phyloP scores from a whole-genome alignment of 2,329 filamentous ascomycete species.

The Chaetoscypha palmicola region DNA sequence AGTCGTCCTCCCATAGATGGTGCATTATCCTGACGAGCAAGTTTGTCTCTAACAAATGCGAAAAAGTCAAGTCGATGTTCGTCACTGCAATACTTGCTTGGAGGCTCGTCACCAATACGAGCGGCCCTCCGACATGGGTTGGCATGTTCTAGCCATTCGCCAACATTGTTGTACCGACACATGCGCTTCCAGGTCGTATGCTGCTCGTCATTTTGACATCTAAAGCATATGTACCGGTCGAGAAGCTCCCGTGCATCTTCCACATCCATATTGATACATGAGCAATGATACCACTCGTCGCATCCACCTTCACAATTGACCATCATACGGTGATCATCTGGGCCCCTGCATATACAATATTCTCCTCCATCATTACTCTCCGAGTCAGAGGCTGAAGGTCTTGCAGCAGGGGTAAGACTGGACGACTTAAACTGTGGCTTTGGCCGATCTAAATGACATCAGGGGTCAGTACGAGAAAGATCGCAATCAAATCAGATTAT shows the following conservation, averaged over 20 bases:
- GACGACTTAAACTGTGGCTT: slow-evolving; percentile 12
- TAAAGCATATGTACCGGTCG: slow-evolving; percentile 29
- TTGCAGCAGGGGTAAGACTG: slow-evolving; percentile 13
- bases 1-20: slow-evolving; percentile 27
- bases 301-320: slow-evolving; percentile 30
- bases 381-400: slow-evolving; percentile 15
- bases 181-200: slow-evolving; percentile 30
- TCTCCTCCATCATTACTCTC: slow-evolving; percentile 29
- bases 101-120: slow-evolving; percentile 22
- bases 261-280: slow-evolving; percentile 26
- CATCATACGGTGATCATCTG: slow-evolving; percentile 31
- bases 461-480: not conserved
- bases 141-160: slow-evolving; percentile 5
- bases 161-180: slow-evolving; percentile 25
- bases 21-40: slow-evolving; percentile 17
- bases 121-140: slow-evolving; percentile 25
- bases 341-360: slow-evolving; percentile 30
- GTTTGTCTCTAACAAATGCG: slow-evolving; percentile 12
- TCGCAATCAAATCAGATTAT: too few relatives aligned
- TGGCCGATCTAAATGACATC: slow-evolving; percentile 1
- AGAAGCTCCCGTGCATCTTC: slow-evolving; percentile 27
- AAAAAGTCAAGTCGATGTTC: slow-evolving; percentile 23
- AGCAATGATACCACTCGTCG: slow-evolving; percentile 31
- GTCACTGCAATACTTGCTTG: slow-evolving; percentile 30
- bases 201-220: slow-evolving; percentile 21